Evolutionary conservation across 179 eudicot genomes (phyloP).

Genomic region (Silene noctiflora): DNA sequence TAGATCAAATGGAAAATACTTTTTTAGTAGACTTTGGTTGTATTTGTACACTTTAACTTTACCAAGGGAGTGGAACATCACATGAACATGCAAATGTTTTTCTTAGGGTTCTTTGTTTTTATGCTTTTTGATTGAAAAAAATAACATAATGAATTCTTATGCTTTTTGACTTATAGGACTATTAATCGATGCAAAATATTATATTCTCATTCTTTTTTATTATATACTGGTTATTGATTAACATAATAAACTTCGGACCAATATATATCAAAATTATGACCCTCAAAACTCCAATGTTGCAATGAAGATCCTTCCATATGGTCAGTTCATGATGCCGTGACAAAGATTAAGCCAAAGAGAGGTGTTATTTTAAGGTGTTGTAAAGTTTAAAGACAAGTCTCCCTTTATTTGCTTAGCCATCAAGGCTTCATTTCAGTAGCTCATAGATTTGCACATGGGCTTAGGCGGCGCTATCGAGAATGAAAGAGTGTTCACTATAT

Average conservation of each 20-base stretch:
- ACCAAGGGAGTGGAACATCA: conserved; percentile 20
- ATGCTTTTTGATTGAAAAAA: neutral
- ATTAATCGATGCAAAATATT: no score
- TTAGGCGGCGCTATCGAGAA: no score
- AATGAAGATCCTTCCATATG: no score
- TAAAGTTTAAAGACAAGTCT: conserved; percentile 12
- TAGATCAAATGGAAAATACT: neutral
- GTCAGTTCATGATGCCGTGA: no score
- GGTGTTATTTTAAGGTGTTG: neutral
- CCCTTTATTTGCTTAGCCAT: conserved; percentile 24
- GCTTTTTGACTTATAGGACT: conserved; percentile 1
- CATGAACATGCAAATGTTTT: conserved; percentile 20
- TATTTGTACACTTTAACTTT: neutral
- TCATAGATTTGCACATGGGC: no score
- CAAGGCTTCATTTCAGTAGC: conserved; percentile 4
- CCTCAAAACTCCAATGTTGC: no score
- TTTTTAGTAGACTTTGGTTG: neutral
- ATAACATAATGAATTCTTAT: neutral
- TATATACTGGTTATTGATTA: no score
- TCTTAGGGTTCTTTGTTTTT: neutral
- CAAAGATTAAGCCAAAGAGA: conserved; percentile 8
- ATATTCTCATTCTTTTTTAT: no score
- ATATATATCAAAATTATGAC: no score
- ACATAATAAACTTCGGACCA: no score
- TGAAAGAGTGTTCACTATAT: no score